These are phyloP conservation scores for Exserohilum rostratum DNA, from an alignment of 2,329 filamentous ascomycete species.

Conservation along the genomic window DNA sequence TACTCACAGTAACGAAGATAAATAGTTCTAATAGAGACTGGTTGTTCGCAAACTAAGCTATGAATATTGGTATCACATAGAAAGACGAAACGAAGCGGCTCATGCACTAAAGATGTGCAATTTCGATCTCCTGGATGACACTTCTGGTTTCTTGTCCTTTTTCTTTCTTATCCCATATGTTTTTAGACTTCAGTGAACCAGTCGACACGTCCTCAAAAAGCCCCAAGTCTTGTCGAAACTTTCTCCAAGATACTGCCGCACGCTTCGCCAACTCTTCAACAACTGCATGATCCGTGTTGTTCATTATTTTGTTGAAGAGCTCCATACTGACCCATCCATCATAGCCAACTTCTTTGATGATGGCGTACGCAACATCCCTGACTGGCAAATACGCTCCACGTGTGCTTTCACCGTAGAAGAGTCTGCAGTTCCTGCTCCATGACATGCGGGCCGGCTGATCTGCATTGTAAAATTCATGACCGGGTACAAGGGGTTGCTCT, in stretches of 20 bases:
- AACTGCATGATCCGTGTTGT: constrained; percentile 57
- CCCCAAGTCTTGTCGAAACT: constrained; percentile 51
- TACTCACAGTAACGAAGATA: background rate
- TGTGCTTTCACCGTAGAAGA: constrained; percentile 69
- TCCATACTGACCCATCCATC: constrained; percentile 75
- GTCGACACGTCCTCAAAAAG: constrained; percentile 17
- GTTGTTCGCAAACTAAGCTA: background rate
- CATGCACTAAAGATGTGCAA: constrained; percentile 10
- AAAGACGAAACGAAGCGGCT: background rate
- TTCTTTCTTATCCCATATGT: background rate
- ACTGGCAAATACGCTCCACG: constrained; percentile 72
- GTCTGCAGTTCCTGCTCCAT: constrained; percentile 76
- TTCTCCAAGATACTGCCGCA: constrained; percentile 60
- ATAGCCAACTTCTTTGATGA: constrained; percentile 69
- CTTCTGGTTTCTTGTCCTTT: background rate
- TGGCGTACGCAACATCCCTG: constrained; percentile 63
- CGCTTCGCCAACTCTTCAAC: constrained; percentile 63
- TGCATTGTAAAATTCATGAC: constrained; percentile 64
- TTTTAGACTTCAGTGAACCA: background rate
- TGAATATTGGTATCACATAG: background rate
- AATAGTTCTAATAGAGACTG: background rate
- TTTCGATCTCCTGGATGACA: background rate
- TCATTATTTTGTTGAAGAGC: constrained; percentile 68
- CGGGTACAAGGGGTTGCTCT: constrained; percentile 59
- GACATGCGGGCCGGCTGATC: constrained; percentile 71